phyloP scores from a whole-genome alignment of 208 protist genomes.

The Leishmania major region DNA sequence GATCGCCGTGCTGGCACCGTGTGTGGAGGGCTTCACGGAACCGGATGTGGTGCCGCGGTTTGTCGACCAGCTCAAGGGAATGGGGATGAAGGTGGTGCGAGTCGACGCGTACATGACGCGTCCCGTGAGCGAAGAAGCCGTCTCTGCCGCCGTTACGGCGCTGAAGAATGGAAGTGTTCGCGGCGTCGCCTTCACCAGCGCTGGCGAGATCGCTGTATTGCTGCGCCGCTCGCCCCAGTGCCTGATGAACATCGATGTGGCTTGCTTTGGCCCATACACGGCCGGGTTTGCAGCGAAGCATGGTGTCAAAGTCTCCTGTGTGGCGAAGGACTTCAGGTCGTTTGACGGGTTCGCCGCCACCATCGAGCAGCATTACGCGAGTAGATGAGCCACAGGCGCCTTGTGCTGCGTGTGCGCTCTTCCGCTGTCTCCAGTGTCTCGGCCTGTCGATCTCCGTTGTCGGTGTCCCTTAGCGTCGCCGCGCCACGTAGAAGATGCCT shows the following conservation, averaged over 20 bases:
- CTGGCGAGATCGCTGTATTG: slow-evolving; percentile 18
- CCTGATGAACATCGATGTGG: slow-evolving; percentile 12
- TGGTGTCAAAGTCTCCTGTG: slow-evolving; percentile 7
- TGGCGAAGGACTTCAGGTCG: slow-evolving; percentile 24
- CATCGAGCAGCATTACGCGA: slow-evolving; percentile 17
- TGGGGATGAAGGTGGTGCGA: slow-evolving; percentile 17
- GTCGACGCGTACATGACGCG: slow-evolving; percentile 26
- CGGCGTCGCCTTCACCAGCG: slow-evolving; percentile 22
- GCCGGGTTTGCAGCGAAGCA: slow-evolving; percentile 13
- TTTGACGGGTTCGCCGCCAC: slow-evolving; percentile 25
- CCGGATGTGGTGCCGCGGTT: slow-evolving; percentile 27
- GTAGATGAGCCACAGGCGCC: not conserved
- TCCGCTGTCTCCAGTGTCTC: not conserved
- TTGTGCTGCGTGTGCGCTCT: not conserved
- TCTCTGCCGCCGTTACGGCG: not conserved
- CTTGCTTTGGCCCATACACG: slow-evolving; percentile 29
- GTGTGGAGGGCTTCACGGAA: slow-evolving; percentile 18
- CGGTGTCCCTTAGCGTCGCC: not conserved
- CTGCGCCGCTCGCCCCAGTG: slow-evolving; percentile 18
- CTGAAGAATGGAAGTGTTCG: not conserved
- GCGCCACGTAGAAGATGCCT: not conserved
- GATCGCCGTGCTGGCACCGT: slow-evolving; percentile 24
- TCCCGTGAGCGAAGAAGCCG: slow-evolving; percentile 14
- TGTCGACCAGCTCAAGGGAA: slow-evolving; percentile 11
- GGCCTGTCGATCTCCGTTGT: not conserved